phyloP scores from a whole-genome alignment of 805 yeast genomes.

The Pichia eremophila region DNA sequence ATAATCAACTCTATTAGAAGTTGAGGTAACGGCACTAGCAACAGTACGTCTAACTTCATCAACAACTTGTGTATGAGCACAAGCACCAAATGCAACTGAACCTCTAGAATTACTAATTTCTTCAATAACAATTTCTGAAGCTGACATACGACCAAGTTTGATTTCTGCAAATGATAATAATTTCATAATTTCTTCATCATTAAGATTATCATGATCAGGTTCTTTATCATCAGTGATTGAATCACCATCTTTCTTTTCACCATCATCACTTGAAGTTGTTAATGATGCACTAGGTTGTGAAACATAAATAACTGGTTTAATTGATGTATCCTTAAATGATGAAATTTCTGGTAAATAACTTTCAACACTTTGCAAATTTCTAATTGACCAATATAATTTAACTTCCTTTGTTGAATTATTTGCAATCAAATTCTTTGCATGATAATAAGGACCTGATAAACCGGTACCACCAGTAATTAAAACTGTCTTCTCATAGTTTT shows the following conservation, averaged over 20 bases:
- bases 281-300: conserved; percentile 25
- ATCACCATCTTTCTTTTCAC: not conserved
- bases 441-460: conserved; percentile 48
- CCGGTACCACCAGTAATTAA: conserved; percentile 72
- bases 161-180: conserved; percentile 31
- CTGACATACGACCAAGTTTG: conserved; percentile 35
- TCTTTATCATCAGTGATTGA: not conserved
- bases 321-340: conserved; percentile 25
- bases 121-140: conserved; percentile 25
- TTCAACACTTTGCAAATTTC: conserved; percentile 40
- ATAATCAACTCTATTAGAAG: conserved; percentile 19
- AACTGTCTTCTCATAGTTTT: conserved; percentile 43
- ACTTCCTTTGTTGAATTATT: conserved; percentile 26
- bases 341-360: conserved; percentile 40
- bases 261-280: conserved; percentile 1
- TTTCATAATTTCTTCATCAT: conserved; percentile 7
- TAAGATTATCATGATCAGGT: not conserved
- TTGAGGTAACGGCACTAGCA: conserved; percentile 9
- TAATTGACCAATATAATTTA: conserved; percentile 55
- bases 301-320: conserved; percentile 33
- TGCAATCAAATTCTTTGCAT: conserved; percentile 27
- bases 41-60: conserved; percentile 22
- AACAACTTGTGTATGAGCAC: conserved; percentile 40
- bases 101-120: conserved; percentile 32
- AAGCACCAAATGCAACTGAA: conserved; percentile 37